Conservation (phyloP, 805 yeast species). For the Suhomyces vadensis region DNA sequence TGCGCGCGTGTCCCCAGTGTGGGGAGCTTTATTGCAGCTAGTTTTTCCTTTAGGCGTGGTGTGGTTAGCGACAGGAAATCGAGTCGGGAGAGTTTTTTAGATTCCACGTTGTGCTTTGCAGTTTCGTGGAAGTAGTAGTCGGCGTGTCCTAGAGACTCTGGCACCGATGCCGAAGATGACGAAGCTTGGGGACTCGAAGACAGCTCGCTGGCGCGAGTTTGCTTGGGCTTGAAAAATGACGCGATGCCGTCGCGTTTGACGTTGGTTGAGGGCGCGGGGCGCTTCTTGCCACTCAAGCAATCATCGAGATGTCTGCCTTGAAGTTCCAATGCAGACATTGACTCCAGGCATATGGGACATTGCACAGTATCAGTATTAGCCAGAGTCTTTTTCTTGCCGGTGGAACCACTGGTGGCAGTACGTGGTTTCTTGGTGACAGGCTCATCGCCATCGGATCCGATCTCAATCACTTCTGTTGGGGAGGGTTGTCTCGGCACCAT, state of each 20-base stretch:
- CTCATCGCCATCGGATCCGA: constrained; percentile 12
- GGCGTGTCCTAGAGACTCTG: constrained; percentile 20
- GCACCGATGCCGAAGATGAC: constrained; percentile 1
- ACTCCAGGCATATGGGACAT: constrained; percentile 68
- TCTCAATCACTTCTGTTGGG: constrained; percentile 17
- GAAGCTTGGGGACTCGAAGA: neutral
- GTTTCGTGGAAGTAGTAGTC: constrained; percentile 34
- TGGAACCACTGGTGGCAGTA: constrained; percentile 14
- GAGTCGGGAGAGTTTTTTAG: constrained; percentile 56
- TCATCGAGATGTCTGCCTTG: constrained; percentile 63
- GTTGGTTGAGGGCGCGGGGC: neutral
- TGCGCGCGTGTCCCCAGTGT: constrained; percentile 62
- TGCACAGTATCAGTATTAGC: constrained; percentile 33
- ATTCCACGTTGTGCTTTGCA: constrained; percentile 25
- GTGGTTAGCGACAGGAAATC: constrained; percentile 62
- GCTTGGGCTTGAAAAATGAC: constrained; percentile 29
- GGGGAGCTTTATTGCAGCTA: constrained; percentile 56
- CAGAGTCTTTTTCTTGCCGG: constrained; percentile 19
- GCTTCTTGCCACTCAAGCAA: constrained; percentile 46
- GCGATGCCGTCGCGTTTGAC: constrained; percentile 20
- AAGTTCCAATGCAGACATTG: constrained; percentile 54
- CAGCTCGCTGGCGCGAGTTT: constrained; percentile 5
- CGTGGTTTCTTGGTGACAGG: constrained; percentile 5
- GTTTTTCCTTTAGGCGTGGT: constrained; percentile 59
- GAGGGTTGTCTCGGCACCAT: constrained; percentile 2